Evolutionary conservation across 2,329 filamentous ascomycete genomes (phyloP).

Genomic region (Fusarium gaditjirri): DNA sequence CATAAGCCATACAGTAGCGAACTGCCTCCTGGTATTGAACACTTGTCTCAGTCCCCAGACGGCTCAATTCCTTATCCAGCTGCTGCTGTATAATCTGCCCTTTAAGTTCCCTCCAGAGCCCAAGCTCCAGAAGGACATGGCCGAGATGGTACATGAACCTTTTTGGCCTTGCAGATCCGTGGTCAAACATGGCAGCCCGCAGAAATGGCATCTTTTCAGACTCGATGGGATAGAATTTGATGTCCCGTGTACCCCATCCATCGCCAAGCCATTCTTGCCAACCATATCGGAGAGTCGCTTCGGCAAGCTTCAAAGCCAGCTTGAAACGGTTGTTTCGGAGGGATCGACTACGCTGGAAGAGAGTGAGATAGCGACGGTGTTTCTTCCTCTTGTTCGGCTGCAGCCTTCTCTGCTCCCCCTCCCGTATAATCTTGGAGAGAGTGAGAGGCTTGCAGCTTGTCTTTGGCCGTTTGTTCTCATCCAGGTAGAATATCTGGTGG

Average conservation of each 20-base stretch:
- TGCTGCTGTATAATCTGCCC: not conserved
- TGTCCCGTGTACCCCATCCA: not conserved
- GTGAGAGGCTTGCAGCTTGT: not conserved
- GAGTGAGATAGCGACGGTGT: not conserved
- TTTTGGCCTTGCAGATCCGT: not conserved
- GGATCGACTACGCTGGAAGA: not conserved
- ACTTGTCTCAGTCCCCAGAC: not conserved
- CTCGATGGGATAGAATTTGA: slow-evolving; percentile 5
- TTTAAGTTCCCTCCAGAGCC: not conserved
- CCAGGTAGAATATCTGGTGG: slow-evolving; percentile 5
- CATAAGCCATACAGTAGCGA: not conserved
- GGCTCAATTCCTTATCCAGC: not conserved
- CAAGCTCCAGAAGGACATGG: slow-evolving; percentile 1
- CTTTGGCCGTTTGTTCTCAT: not conserved
- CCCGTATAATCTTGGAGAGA: slow-evolving; percentile 1
- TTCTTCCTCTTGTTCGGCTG: not conserved
- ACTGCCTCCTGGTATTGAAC: slow-evolving; percentile 9
- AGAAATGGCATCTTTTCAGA: slow-evolving; percentile 10
- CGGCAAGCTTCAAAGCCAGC: slow-evolving; percentile 7
- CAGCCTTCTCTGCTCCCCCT: not conserved
- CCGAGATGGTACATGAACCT: slow-evolving; percentile 4
- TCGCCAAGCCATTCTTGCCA: slow-evolving; percentile 16
- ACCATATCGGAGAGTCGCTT: slow-evolving; percentile 13
- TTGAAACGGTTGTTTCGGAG: not conserved
- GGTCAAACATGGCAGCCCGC: not conserved